Evolutionary conservation across 169 alveolate species (phyloP).

Genomic region (Eimeria nieschulzi): DNA sequence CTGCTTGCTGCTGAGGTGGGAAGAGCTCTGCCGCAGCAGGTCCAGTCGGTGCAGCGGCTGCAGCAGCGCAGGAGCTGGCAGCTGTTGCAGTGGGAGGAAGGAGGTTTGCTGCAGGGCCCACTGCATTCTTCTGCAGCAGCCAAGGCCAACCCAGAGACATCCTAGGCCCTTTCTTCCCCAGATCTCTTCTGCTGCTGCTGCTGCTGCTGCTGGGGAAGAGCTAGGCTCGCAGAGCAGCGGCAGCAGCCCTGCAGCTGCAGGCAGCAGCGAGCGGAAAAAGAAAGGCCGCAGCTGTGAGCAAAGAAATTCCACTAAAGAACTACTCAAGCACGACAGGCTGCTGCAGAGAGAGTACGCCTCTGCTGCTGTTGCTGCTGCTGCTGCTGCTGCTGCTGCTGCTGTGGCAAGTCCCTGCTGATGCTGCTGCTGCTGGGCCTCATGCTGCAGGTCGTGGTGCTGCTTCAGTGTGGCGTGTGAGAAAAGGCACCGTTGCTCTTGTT

Average conservation of each 20-base stretch:
- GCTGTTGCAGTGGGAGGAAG: conserved; percentile 72
- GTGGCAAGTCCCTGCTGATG: conserved; percentile 6
- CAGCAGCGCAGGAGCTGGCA: conserved; percentile 37
- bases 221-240: conserved; percentile 55
- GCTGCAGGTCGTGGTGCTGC: background rate
- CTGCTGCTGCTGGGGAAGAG: conserved; percentile 2
- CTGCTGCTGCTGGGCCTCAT: conserved; percentile 12
- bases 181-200: conserved; percentile 49
- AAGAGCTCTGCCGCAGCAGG: conserved; percentile 10
- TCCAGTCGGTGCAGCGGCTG: conserved; percentile 37
- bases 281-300: conserved; percentile 71
- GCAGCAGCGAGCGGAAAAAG: conserved; percentile 67
- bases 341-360: conserved; percentile 46
- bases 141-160: conserved; percentile 52
- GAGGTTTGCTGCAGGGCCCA: conserved; percentile 65
- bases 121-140: conserved; percentile 68
- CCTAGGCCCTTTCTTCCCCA: conserved; percentile 55
- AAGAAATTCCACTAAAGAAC: conserved; percentile 14
- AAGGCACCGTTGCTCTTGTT: background rate
- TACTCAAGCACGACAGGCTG: conserved; percentile 16
- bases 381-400: conserved; percentile 46
- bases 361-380: conserved; percentile 54
- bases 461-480: background rate
- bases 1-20: conserved; percentile 29
- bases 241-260: conserved; percentile 60